phyloP scores from a whole-genome alignment of 1,139 yeast species.

The Meyerozyma carpophila region DNA sequence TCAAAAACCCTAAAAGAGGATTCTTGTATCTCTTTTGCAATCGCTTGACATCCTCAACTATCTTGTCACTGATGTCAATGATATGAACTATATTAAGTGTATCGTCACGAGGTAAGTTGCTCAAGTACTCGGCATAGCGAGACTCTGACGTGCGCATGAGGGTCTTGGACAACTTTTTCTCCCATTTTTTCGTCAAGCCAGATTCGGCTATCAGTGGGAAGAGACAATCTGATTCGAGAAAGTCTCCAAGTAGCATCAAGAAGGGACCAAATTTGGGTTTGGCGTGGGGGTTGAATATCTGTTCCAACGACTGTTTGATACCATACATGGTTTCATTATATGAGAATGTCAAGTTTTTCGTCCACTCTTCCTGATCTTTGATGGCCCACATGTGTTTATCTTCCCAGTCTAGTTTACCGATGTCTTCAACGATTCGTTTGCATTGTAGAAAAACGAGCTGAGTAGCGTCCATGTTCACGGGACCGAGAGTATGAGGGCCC shows the following conservation, averaged over 20 bases:
- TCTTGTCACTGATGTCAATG: constrained; percentile 51
- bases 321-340: constrained; percentile 46
- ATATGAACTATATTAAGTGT: constrained; percentile 55
- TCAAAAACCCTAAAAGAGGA: constrained; percentile 56
- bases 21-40: constrained; percentile 58
- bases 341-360: constrained; percentile 39
- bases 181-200: constrained; percentile 45
- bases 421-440: constrained; percentile 26
- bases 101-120: constrained; percentile 60
- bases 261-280: constrained; percentile 63
- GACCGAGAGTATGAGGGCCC: constrained; percentile 21
- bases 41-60: constrained; percentile 45
- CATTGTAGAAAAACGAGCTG: constrained; percentile 24
- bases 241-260: constrained; percentile 45
- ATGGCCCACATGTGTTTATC: constrained; percentile 39
- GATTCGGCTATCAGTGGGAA: constrained; percentile 31
- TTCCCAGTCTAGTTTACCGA: constrained; percentile 29
- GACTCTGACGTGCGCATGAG: constrained; percentile 50
- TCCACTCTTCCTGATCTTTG: constrained; percentile 51
- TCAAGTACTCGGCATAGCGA: constrained; percentile 54
- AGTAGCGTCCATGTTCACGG: constrained; percentile 26
- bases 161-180: constrained; percentile 43
- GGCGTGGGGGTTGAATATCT: constrained; percentile 40
- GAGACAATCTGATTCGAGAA: constrained; percentile 45
- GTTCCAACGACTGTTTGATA: constrained; percentile 39